Conservation (phyloP, 2,329 filamentous ascomycete species). For the Monosporascus sp. region DNA sequence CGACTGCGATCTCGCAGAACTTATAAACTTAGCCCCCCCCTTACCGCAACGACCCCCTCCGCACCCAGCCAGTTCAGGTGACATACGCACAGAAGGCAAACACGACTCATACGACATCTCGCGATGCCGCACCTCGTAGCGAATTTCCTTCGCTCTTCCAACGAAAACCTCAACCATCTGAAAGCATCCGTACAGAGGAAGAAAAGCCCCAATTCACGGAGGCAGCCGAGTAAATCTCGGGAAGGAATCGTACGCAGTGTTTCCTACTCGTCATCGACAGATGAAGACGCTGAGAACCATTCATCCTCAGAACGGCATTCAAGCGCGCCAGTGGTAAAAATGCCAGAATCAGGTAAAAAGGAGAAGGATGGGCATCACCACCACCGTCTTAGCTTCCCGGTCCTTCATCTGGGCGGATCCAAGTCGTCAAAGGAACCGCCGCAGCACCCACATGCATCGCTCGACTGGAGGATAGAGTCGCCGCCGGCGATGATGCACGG, state of each 20-base stretch:
- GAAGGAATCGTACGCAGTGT: conserved; percentile 28
- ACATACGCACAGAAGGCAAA: conserved; percentile 6
- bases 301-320: conserved; percentile 11
- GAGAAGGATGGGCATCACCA: conserved; percentile 30
- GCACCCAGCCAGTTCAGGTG: neutral
- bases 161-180: conserved; percentile 47
- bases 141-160: conserved; percentile 52
- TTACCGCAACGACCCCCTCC: conserved; percentile 3
- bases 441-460: conserved; percentile 32
- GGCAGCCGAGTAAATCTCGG: conserved; percentile 15
- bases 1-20: neutral
- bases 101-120: conserved; percentile 10
- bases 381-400: conserved; percentile 32
- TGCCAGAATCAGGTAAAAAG: conserved; percentile 33
- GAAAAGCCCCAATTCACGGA: conserved; percentile 23
- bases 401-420: conserved; percentile 36
- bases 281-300: conserved; percentile 28
- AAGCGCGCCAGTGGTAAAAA: conserved; percentile 23
- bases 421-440: conserved; percentile 33
- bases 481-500: conserved; percentile 84
- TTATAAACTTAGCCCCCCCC: conserved; percentile 5
- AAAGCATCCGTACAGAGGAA: conserved; percentile 32
- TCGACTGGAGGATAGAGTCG: conserved; percentile 68
- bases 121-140: conserved; percentile 54
- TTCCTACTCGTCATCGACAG: conserved; percentile 31